phyloP scores from a whole-genome alignment of 805 yeast species.

The Yarrowia deformans region DNA sequence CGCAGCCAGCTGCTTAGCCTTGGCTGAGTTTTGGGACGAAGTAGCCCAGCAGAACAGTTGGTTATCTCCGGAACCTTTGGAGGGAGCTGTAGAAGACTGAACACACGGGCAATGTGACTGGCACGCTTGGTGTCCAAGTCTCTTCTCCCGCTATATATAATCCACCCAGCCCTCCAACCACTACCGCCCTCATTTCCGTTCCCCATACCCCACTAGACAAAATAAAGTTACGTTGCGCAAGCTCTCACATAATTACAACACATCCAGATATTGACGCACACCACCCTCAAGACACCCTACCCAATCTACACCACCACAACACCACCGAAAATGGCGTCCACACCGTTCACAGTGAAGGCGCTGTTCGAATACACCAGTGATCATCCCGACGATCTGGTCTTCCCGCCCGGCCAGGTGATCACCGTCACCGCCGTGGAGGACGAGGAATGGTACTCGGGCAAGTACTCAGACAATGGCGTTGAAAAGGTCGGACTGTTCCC shows the following conservation, averaged over 20 bases:
- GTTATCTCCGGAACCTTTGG: slow-evolving; percentile 26
- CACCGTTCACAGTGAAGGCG: slow-evolving; percentile 72
- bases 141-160: neutral
- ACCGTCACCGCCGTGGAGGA: slow-evolving; percentile 83
- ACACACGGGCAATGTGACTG: neutral
- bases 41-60: slow-evolving; percentile 11
- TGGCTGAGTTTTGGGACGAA: slow-evolving; percentile 27
- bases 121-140: neutral
- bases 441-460: slow-evolving; percentile 90
- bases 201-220: slow-evolving; percentile 18
- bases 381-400: slow-evolving; percentile 83
- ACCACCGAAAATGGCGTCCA: slow-evolving; percentile 35
- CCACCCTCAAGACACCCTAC: neutral
- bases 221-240: slow-evolving; percentile 32
- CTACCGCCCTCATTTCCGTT: neutral
- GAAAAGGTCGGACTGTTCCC: slow-evolving; percentile 81
- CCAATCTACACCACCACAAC: slow-evolving; percentile 5
- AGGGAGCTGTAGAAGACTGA: neutral
- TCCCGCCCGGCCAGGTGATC: slow-evolving; percentile 70
- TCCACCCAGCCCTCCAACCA: neutral
- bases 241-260: slow-evolving; percentile 35
- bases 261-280: slow-evolving; percentile 34
- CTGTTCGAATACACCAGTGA: slow-evolving; percentile 71
- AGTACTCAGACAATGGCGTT: slow-evolving; percentile 53
- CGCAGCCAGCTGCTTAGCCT: neutral